phyloP scores from a whole-genome alignment of 2,329 filamentous ascomycete species.

The Eutypella sp. region DNA sequence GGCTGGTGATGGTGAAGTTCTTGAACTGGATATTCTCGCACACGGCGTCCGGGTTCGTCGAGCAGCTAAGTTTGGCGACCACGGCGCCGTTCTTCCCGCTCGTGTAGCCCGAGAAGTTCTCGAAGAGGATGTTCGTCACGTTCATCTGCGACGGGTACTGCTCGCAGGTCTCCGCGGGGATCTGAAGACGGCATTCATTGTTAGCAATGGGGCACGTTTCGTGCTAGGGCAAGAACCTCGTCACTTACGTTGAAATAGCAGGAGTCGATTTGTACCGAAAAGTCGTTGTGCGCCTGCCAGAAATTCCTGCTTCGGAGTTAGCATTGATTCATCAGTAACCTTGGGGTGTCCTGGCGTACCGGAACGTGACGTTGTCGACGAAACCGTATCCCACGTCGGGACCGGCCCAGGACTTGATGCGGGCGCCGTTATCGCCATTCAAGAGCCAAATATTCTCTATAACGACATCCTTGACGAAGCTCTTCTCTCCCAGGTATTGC shows the following conservation, averaged over 20 bases:
- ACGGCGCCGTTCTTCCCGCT: constrained; percentile 51
- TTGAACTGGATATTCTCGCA: constrained; percentile 52
- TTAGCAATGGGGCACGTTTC: neutral
- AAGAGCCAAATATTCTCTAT: constrained; percentile 57
- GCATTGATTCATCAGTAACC: neutral
- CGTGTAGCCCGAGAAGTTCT: constrained; percentile 53
- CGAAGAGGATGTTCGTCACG: constrained; percentile 53
- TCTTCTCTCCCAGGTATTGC: constrained; percentile 49
- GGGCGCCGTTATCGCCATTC: constrained; percentile 46
- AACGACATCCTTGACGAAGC: constrained; percentile 51
- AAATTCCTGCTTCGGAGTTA: constrained; percentile 41
- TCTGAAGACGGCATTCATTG: constrained; percentile 14
- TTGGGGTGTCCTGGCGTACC: constrained; percentile 2
- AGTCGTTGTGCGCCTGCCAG: constrained; percentile 53
- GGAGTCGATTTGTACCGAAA: constrained; percentile 53
- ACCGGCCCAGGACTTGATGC: constrained; percentile 59
- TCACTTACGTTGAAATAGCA: constrained; percentile 58
- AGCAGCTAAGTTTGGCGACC: constrained; percentile 51
- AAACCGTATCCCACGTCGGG: constrained; percentile 53
- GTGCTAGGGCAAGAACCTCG: neutral
- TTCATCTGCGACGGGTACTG: constrained; percentile 52
- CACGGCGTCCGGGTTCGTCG: constrained; percentile 45
- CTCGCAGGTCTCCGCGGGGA: constrained; percentile 43
- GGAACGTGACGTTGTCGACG: constrained; percentile 57
- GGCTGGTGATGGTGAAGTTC: constrained; percentile 50